Conservation (phyloP, 495 filamentous ascomycete species). For the Aspergillus heteromorphus region DNA sequence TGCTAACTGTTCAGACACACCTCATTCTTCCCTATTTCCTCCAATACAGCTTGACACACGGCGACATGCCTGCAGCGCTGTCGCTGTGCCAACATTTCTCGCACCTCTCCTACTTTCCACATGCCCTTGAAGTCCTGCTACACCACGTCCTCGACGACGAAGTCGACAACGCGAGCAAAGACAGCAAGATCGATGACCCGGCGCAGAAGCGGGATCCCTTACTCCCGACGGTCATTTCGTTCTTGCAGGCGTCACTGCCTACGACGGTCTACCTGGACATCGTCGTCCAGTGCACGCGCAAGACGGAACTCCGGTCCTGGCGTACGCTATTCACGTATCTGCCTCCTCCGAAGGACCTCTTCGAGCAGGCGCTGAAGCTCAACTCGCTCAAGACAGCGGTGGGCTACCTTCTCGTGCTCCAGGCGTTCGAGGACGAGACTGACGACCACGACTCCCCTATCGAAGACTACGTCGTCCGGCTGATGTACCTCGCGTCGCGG, state of each 20-base stretch:
- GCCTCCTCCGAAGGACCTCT: conserved; percentile 82
- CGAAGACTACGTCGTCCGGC: conserved; percentile 61
- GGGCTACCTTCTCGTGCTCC: conserved; percentile 91
- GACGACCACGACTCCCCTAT: conserved; percentile 59
- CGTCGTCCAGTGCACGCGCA: conserved; percentile 93
- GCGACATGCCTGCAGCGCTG: conserved; percentile 68
- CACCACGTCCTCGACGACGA: conserved; percentile 94
- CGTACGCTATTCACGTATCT: conserved; percentile 85
- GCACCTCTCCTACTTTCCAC: conserved; percentile 81
- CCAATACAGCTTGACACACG: conserved; percentile 64
- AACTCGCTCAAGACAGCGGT: conserved; percentile 92
- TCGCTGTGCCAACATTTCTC: conserved; percentile 77
- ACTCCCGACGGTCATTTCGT: conserved; percentile 79
- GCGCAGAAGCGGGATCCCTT: conserved; percentile 51
- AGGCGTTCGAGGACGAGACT: conserved; percentile 85
- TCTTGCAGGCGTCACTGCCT: conserved; percentile 78
- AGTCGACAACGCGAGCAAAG: conserved; percentile 68
- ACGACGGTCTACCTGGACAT: conserved; percentile 77
- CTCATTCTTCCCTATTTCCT: conserved; percentile 88
- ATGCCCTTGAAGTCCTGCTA: conserved; percentile 86
- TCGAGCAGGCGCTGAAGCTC: conserved; percentile 80
- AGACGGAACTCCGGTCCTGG: conserved; percentile 95
- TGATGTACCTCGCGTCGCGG: conserved; percentile 75
- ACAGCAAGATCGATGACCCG: conserved; percentile 40
- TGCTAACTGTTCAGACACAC: conserved; percentile 55